These are phyloP conservation scores for Hypoxylon sp. DNA, from an alignment of 2,329 filamentous ascomycete genomes.

Conservation along the genomic window DNA sequence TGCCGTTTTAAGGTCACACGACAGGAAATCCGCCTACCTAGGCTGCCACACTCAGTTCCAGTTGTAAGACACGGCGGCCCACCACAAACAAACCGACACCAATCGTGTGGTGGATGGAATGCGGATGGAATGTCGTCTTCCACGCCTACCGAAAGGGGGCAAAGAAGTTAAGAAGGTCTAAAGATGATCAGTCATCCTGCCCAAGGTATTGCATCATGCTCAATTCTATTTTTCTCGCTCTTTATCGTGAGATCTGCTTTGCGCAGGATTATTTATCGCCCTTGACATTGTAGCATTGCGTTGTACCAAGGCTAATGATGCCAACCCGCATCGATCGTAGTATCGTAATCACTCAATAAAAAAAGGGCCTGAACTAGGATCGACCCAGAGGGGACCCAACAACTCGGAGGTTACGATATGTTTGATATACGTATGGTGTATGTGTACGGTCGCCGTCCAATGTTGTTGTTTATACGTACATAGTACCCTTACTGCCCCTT, in stretches of 20 bases:
- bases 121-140: slow-evolving; percentile 45
- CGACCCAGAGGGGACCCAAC: slow-evolving; percentile 34
- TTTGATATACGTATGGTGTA: neutral
- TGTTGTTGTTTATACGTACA: slow-evolving; percentile 19
- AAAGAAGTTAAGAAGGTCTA: neutral
- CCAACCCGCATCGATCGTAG: slow-evolving; percentile 42
- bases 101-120: slow-evolving; percentile 39
- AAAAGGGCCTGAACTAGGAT: slow-evolving; percentile 25
- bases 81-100: slow-evolving; percentile 10
- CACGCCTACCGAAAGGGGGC: slow-evolving; percentile 46
- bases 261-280: slow-evolving; percentile 24
- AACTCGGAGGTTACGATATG: slow-evolving; percentile 33
- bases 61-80: slow-evolving; percentile 40
- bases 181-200: slow-evolving; percentile 43
- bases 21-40: slow-evolving; percentile 33
- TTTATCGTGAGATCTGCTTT: slow-evolving; percentile 39
- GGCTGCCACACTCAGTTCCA: slow-evolving; percentile 25
- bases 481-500: slow-evolving; percentile 7
- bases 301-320: slow-evolving; percentile 40
- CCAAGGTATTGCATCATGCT: slow-evolving; percentile 49
- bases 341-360: slow-evolving; percentile 26
- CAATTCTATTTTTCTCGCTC: slow-evolving; percentile 18
- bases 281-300: slow-evolving; percentile 3
- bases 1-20: slow-evolving; percentile 48
- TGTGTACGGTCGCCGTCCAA: slow-evolving; percentile 29